Evolutionary conservation across 805 yeast species (phyloP).

Genomic region (Teunomyces cretensis): DNA sequence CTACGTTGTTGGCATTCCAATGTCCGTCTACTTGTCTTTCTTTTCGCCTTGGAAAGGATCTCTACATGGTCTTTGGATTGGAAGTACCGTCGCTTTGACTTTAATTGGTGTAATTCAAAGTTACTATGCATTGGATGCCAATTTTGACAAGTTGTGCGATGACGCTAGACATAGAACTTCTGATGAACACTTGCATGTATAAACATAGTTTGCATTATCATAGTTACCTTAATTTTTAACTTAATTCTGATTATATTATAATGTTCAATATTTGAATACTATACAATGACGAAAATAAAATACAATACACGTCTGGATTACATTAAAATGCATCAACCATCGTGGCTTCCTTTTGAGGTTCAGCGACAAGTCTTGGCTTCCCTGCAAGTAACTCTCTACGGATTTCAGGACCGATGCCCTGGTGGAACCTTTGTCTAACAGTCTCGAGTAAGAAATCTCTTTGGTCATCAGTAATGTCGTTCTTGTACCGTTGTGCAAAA

Average conservation of each 20-base stretch:
- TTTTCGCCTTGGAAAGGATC: slow-evolving; percentile 44
- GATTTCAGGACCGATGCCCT: slow-evolving; percentile 87
- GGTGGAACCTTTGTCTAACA: slow-evolving; percentile 85
- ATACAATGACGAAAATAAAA: slow-evolving; percentile 6
- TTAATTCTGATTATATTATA: background rate
- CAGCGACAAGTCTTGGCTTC: slow-evolving; percentile 51
- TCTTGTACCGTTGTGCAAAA: slow-evolving; percentile 94
- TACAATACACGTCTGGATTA: background rate
- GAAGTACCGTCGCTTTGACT: slow-evolving; percentile 50
- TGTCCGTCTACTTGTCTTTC: slow-evolving; percentile 56
- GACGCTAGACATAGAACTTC: slow-evolving; percentile 39
- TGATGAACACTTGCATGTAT: slow-evolving; percentile 9
- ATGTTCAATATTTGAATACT: slow-evolving; percentile 8
- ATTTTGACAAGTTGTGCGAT: slow-evolving; percentile 35
- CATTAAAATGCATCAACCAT: slow-evolving; percentile 40
- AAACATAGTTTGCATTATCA: background rate
- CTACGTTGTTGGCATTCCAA: slow-evolving; percentile 63
- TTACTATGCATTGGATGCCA: slow-evolving; percentile 34
- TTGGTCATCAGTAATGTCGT: slow-evolving; percentile 98
- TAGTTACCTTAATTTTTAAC: background rate
- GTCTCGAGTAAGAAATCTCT: slow-evolving; percentile 91
- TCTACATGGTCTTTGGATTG: slow-evolving; percentile 63
- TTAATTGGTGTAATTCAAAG: slow-evolving; percentile 49
- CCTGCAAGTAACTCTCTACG: slow-evolving; percentile 93
- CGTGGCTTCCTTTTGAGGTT: slow-evolving; percentile 29